Evolutionary conservation across 345 rosid genomes (phyloP).

Genomic region (Ceriops decandra): DNA sequence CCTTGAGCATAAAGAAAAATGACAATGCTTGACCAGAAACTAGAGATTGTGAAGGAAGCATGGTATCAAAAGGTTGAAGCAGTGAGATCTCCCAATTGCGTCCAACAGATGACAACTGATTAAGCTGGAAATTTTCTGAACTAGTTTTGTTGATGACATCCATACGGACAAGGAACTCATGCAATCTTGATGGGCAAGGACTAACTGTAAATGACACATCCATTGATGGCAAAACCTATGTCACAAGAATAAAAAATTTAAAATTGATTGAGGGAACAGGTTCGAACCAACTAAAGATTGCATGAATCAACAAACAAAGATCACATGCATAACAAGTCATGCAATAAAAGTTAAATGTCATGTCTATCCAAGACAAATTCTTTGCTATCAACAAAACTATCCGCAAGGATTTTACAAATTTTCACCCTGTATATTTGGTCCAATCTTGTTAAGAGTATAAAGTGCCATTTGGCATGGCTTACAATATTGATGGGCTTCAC

Average conservation of each 20-base stretch:
- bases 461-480: too few relatives aligned
- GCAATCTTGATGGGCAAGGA: conserved; percentile 75
- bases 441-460: background rate
- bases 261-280: background rate
- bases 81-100: conserved; percentile 73
- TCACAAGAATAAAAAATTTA: conserved; percentile 5
- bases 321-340: too few relatives aligned
- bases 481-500: too few relatives aligned
- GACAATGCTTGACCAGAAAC: conserved; percentile 81
- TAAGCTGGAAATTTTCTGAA: conserved; percentile 66
- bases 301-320: background rate
- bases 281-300: background rate
- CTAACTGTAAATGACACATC: conserved; percentile 71
- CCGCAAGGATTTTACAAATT: too few relatives aligned
- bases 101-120: conserved; percentile 78
- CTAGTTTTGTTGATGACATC: conserved; percentile 73
- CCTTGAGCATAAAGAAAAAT: conserved; percentile 84
- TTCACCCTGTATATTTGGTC: too few relatives aligned
- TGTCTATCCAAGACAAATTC: too few relatives aligned
- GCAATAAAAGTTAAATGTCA: too few relatives aligned
- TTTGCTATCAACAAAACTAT: too few relatives aligned
- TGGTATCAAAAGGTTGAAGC: conserved; percentile 63
- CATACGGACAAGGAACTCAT: conserved; percentile 80
- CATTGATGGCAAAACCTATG: conserved; percentile 76
- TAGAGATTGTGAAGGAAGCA: conserved; percentile 57